Percentiles rank a stretch among this genome's conserved stretches.
Conservation (phyloP, 2,329 filamentous ascomycete species). For the Orbilia javanica region DNA sequence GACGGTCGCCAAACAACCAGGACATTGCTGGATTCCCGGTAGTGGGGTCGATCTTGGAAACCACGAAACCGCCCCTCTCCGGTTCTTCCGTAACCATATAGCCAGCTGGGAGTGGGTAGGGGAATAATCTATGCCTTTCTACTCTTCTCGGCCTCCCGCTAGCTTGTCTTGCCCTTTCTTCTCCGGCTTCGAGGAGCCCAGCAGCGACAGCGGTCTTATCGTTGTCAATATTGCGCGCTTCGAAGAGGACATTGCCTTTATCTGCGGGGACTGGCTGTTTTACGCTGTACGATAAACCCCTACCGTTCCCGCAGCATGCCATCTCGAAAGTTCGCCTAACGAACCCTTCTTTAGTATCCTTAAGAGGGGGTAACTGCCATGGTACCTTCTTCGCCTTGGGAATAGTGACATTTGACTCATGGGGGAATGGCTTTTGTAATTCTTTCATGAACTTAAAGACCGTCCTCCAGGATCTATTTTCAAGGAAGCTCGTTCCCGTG, state of each 20-base stretch:
- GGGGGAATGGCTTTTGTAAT: conserved; percentile 60
- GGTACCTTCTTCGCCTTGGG: conserved; percentile 59
- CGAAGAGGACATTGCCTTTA: conserved; percentile 56
- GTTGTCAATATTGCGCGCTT: conserved; percentile 52
- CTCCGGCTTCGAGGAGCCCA: conserved; percentile 36
- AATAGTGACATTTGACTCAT: conserved; percentile 48
- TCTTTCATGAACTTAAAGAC: conserved; percentile 61
- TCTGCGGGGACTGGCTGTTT: conserved; percentile 55
- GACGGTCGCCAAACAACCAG: conserved; percentile 61
- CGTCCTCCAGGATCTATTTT: conserved; percentile 61
- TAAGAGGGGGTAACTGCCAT: conserved; percentile 58
- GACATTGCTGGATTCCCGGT: conserved; percentile 51
- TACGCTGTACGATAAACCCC: conserved; percentile 46
- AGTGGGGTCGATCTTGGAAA: conserved; percentile 60
- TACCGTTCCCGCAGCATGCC: conserved; percentile 54
- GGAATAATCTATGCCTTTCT: conserved; percentile 59
- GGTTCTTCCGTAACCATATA: conserved; percentile 59
- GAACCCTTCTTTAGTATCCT: conserved; percentile 59
- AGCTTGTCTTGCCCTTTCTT: conserved; percentile 57
- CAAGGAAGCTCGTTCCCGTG: conserved; percentile 60
- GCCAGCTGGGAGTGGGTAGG: conserved; percentile 60
- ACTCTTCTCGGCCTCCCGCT: conserved; percentile 57
- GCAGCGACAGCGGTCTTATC: conserved; percentile 47
- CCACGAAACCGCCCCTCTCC: conserved; percentile 57
- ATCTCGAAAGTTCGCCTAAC: conserved; percentile 59